Conservation (phyloP, 768 basidiomycete species). For the Mycena albidolilacea region DNA sequence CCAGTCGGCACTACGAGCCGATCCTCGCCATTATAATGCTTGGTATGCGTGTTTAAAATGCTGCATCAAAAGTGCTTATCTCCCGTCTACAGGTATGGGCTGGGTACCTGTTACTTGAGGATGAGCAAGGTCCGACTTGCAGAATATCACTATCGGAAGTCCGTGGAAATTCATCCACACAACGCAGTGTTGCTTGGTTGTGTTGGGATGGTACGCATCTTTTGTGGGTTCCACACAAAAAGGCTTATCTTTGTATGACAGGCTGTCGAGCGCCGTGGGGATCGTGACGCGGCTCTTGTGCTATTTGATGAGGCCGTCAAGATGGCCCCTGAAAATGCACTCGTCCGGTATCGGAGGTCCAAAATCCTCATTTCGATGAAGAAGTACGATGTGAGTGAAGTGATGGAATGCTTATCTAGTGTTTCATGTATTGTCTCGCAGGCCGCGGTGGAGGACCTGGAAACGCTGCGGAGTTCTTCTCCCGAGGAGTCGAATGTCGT, state of each 20-base stretch:
- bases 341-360: conserved; percentile 94
- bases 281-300: conserved; percentile 80
- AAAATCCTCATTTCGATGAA: conserved; percentile 90
- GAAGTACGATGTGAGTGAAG: conserved; percentile 82
- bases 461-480: conserved; percentile 82
- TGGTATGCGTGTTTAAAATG: conserved; percentile 74
- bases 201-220: conserved; percentile 89
- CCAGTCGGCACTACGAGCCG: conserved; percentile 91
- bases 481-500: conserved; percentile 98
- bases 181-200: conserved; percentile 98
- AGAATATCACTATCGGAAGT: conserved; percentile 96
- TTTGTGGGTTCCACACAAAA: conserved; percentile 40
- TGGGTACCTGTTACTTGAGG: conserved; percentile 96
- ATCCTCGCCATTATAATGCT: conserved; percentile 96
- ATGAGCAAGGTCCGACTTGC: conserved; percentile 95
- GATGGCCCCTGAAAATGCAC: conserved; percentile 88
- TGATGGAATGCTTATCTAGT: conserved; percentile 36
- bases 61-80: conserved; percentile 46
- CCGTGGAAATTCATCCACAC: conserved; percentile 91
- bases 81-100: conserved; percentile 87
- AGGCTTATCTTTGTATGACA: conserved; percentile 53
- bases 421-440: conserved; percentile 55
- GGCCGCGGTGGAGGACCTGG: conserved; percentile 87
- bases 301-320: conserved; percentile 87
- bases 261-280: conserved; percentile 91